Evolutionary conservation across 768 basidiomycete genomes (phyloP), one percentile per base, ranked within the genome.

Genomic region (Rhodotorula babjevae): DNA sequence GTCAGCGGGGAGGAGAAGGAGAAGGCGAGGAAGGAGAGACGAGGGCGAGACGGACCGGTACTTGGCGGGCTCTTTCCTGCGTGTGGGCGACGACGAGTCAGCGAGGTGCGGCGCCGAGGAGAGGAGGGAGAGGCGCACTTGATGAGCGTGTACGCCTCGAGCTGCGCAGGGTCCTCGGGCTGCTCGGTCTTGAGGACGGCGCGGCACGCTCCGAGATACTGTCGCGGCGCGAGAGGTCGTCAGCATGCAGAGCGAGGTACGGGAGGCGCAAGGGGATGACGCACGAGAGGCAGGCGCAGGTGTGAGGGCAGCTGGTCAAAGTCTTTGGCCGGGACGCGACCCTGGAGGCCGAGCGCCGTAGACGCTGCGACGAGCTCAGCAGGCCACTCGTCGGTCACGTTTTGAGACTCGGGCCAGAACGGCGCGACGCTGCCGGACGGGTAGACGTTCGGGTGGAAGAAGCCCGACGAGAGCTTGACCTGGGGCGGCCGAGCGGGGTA

Each of bases 361-460:
- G 8, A 49, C 21, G 15, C n/a, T n/a, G 12, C 47, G 8, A 16
- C 19, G 47, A 49, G 18, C 47, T 49, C 47, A 2, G 7, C 15
- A 4, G 19, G 2, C 18, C 47, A 49, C 10, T 11, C 4, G 8
- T 14, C 7, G 18, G 19, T 10, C 3, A 49, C 19, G 8, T 21
- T 3, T 16, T 49, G 19, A 3, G 19, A 3, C 6, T 40, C 25
- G 5, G 31, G 21, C 19, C 21, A 27, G 42, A 2, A 9, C 7
- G 15, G 5, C 7, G 27, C 27, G 42, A 63, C 27, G 9, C 23
- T 53, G 40, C 62, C 62, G 2, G 50, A 53, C 9, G 62, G 62
- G 11, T 6, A 63, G 27, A 40, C 33, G 33, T 63, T 52, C 15
- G 62, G 62, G 49, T 63, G 62, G 40, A 53, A 63, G 52, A 63